phyloP scores from a whole-genome alignment of 345 rosid genomes.

The Syzygium jambos region DNA sequence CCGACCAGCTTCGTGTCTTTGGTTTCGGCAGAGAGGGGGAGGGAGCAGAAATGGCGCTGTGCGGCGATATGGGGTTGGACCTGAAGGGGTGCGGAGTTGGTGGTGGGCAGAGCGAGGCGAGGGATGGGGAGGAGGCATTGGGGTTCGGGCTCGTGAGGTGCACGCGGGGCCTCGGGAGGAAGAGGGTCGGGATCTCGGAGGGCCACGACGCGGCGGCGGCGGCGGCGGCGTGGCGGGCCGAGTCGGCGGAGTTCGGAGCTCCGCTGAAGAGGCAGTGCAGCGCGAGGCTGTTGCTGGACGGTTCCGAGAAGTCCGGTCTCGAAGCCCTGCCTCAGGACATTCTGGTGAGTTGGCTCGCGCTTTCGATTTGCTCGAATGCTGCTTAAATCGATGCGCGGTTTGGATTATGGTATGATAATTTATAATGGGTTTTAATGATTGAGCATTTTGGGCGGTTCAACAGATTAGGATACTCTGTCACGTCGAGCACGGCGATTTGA shows the following conservation, averaged over 20 bases:
- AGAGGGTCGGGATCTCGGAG: slow-evolving; percentile 46
- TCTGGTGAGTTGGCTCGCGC: slow-evolving; percentile 29
- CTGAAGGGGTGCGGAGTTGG: slow-evolving; percentile 42
- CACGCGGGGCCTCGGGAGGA: slow-evolving; percentile 60
- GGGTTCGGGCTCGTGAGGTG: slow-evolving; percentile 37
- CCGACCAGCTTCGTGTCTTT: neutral
- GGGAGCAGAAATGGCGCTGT: neutral
- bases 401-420: neutral
- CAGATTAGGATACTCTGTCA: slow-evolving; percentile 63
- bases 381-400: neutral
- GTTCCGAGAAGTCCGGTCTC: slow-evolving; percentile 27
- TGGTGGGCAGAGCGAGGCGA: slow-evolving; percentile 18
- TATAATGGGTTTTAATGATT: neutral
- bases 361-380: neutral
- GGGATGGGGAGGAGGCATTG: slow-evolving; percentile 11
- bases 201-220: neutral
- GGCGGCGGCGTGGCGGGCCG: slow-evolving; percentile 7
- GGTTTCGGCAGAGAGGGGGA: neutral
- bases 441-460: neutral
- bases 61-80: neutral
- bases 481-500: slow-evolving; percentile 69
- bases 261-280: slow-evolving; percentile 59
- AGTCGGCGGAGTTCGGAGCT: neutral
- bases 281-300: neutral
- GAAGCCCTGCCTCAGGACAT: slow-evolving; percentile 75